A percentile compares a stretch with the other conserved stretches of the same genome.
Conservation (phyloP, 2,329 filamentous ascomycete species). For the Dactylellina leptospora region DNA sequence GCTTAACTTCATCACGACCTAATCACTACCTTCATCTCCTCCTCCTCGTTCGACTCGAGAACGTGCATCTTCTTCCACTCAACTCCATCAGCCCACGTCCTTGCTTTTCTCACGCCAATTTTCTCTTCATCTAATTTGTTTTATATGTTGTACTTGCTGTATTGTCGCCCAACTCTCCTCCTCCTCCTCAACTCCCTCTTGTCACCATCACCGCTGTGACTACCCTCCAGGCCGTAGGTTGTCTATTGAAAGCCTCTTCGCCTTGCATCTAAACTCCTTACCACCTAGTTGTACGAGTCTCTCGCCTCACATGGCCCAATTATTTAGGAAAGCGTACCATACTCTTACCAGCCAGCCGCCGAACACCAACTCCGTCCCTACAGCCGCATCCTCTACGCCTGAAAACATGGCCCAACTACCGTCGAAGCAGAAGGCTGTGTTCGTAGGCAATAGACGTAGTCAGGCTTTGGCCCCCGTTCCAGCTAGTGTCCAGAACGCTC, state of each 20-base stretch:
- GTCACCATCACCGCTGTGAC: neutral
- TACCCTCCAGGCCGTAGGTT: too few relatives aligned
- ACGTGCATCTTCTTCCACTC: too few relatives aligned
- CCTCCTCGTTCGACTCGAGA: too few relatives aligned
- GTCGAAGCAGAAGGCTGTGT: constrained; percentile 49
- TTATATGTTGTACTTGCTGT: too few relatives aligned
- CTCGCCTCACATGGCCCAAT: constrained; percentile 21
- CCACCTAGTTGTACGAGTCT: too few relatives aligned
- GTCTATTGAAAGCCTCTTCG: too few relatives aligned
- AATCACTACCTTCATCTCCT: too few relatives aligned
- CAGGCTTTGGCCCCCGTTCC: constrained; percentile 51
- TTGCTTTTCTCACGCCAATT: too few relatives aligned
- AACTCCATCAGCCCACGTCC: too few relatives aligned
- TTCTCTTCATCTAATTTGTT: too few relatives aligned
- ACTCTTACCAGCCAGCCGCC: constrained; percentile 24
- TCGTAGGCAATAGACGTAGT: constrained; percentile 52
- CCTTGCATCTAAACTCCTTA: too few relatives aligned
- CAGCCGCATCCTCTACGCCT: constrained; percentile 5
- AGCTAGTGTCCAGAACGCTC: constrained; percentile 47
- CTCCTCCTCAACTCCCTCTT: neutral
- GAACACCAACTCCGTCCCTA: constrained; percentile 6
- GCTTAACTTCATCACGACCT: too few relatives aligned
- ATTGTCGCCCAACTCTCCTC: constrained; percentile 1
- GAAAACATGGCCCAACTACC: constrained; percentile 48
- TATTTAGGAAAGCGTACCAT: constrained; percentile 38